These are phyloP conservation scores for Fraxinus dipetala DNA, from an alignment of 305 asterid genomes.

Conservation along the genomic window DNA sequence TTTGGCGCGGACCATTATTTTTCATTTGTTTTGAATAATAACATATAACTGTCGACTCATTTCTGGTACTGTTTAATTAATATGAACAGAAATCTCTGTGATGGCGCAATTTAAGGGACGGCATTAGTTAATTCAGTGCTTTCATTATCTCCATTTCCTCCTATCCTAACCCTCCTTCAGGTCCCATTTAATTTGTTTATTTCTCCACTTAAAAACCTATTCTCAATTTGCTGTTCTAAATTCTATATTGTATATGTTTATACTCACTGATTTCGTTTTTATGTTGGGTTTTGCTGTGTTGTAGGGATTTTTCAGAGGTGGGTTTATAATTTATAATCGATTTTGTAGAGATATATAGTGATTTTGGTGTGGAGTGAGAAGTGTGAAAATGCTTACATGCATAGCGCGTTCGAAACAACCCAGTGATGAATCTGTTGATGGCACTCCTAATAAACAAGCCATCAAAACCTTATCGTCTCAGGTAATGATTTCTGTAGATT, in stretches of 20 bases:
- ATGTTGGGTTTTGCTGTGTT: not conserved
- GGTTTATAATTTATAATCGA: not conserved
- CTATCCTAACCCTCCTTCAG: constrained; percentile 16
- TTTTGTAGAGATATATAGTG: not conserved
- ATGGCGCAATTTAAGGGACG: constrained; percentile 32
- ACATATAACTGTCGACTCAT: not conserved
- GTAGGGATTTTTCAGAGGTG: not conserved
- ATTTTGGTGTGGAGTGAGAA: not conserved
- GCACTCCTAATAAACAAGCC: constrained; percentile 32
- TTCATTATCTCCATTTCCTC: not conserved
- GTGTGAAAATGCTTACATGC: constrained; percentile 55
- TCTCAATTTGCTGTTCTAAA: not conserved
- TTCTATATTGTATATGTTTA: not conserved
- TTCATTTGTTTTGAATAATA: not conserved
- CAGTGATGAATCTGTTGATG: constrained; percentile 29
- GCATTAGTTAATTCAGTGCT: not conserved
- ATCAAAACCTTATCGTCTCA: constrained; percentile 17
- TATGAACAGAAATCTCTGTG: constrained; percentile 28
- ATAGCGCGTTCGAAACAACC: constrained; percentile 55
- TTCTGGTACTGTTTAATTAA: constrained; percentile 17
- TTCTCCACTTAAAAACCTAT: not conserved
- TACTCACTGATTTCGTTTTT: not conserved
- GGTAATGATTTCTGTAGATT: not conserved
- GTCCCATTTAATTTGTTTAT: not conserved
- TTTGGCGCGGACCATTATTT: not conserved